These are phyloP conservation scores for Ceratocystis ficicola DNA, from an alignment of 2,329 filamentous ascomycete genomes.

Conservation along the genomic window DNA sequence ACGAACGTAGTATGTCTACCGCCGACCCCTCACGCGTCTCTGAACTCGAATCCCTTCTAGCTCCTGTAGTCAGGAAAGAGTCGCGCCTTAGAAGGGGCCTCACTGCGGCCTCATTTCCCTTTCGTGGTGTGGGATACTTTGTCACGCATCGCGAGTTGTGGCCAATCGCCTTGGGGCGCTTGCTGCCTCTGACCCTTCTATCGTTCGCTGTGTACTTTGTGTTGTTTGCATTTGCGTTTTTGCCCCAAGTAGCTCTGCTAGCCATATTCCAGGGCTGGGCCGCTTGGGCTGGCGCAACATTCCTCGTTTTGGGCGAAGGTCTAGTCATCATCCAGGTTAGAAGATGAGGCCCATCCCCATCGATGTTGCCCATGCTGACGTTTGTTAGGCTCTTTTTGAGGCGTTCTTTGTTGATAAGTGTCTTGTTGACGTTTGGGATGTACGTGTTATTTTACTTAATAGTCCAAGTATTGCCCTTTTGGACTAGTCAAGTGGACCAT, in stretches of 20 bases:
- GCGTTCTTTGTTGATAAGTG: conserved; percentile 72
- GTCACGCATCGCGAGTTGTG: conserved; percentile 63
- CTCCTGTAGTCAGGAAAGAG: background rate
- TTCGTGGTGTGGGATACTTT: conserved; percentile 75
- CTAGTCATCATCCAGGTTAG: conserved; percentile 50
- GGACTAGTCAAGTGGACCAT: background rate
- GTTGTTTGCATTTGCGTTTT: conserved; percentile 76
- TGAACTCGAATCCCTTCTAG: conserved; percentile 14
- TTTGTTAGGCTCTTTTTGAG: conserved; percentile 48
- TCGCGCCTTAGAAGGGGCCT: conserved; percentile 29
- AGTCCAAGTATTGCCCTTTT: conserved; percentile 19
- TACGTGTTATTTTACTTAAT: conserved; percentile 32
- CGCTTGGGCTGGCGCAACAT: conserved; percentile 81
- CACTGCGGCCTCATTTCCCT: conserved; percentile 42
- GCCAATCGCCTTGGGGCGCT: conserved; percentile 63
- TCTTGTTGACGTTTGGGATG: conserved; percentile 73
- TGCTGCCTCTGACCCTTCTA: conserved; percentile 70
- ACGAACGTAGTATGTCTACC: background rate
- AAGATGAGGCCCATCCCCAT: background rate
- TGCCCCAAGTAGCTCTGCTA: conserved; percentile 81
- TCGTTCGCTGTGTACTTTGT: conserved; percentile 73
- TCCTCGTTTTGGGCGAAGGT: conserved; percentile 75
- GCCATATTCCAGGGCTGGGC: conserved; percentile 76
- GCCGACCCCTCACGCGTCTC: background rate
- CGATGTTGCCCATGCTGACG: background rate